phyloP scores from a whole-genome alignment of 176 grass and related monocot species.

The Stipa capillata region DNA sequence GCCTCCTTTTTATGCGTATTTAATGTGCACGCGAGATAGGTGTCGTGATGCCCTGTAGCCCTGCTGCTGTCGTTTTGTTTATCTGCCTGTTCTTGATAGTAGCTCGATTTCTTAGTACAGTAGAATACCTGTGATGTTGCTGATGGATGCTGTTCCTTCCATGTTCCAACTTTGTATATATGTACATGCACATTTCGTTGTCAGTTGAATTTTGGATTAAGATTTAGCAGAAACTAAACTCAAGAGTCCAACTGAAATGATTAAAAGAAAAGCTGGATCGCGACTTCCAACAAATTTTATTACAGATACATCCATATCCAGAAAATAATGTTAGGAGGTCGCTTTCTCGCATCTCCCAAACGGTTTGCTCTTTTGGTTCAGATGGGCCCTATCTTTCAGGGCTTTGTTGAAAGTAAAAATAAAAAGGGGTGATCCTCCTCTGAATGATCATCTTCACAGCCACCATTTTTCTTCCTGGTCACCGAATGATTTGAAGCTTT shows the following conservation, averaged over 20 bases:
- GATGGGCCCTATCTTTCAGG: background rate
- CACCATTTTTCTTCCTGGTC: background rate
- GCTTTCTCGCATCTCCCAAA: constrained; percentile 23
- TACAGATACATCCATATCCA: constrained; percentile 18
- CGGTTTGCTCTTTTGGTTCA: constrained; percentile 11
- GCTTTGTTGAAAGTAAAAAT: background rate
- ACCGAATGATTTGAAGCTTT: too few relatives aligned
- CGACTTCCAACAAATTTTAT: constrained; percentile 23
- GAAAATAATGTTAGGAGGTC: constrained; percentile 3
- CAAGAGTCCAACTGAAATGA: background rate
- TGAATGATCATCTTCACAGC: constrained; percentile 13
- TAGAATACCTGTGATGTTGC: background rate
- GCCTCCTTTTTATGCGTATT: background rate
- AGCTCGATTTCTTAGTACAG: too few relatives aligned
- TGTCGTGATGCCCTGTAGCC: background rate
- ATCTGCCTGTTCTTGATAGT: background rate
- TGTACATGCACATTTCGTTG: background rate
- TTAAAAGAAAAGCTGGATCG: background rate
- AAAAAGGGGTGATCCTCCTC: too few relatives aligned
- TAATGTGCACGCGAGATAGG: background rate
- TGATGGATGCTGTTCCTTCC: background rate
- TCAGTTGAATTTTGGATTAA: background rate
- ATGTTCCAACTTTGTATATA: background rate
- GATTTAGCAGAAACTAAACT: background rate
- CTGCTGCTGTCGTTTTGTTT: background rate